A percentile compares a stretch with the other conserved stretches of the same genome.
phyloP scores from a whole-genome alignment of 225 moss, liverwort and hornwort genomes.

The Pseudoscleropodium purum region DNA sequence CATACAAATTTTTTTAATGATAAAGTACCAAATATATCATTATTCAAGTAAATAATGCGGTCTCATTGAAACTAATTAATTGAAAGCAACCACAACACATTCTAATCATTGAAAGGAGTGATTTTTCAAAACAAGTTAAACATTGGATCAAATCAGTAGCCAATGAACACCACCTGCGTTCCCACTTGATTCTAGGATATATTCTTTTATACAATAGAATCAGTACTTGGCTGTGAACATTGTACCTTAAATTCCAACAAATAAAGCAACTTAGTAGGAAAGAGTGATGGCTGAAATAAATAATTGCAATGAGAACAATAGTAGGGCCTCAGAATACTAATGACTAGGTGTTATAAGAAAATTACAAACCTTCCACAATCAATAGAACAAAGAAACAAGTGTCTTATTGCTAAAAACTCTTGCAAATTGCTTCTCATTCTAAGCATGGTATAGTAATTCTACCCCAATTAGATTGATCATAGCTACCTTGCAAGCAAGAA shows the following conservation, averaged over 20 bases:
- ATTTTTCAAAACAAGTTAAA: not conserved
- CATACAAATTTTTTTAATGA: not conserved
- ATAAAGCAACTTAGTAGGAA: not conserved
- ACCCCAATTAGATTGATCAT: slow-evolving; percentile 74
- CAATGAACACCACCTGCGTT: not conserved
- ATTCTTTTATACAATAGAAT: not conserved
- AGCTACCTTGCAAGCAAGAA: slow-evolving; percentile 52
- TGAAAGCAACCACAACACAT: not conserved
- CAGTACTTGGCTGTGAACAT: not conserved
- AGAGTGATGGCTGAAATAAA: not conserved
- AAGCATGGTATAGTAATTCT: slow-evolving; percentile 64
- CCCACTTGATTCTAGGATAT: not conserved
- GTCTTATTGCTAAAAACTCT: slow-evolving; percentile 42
- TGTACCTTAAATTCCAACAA: not conserved
- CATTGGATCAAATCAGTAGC: not conserved
- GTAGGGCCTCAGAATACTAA: not conserved
- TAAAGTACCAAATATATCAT: not conserved
- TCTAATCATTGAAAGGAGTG: not conserved
- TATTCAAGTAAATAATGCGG: not conserved
- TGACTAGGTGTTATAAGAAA: not conserved
- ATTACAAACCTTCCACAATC: slow-evolving; percentile 61
- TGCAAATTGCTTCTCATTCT: slow-evolving; percentile 28
- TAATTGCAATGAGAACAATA: not conserved
- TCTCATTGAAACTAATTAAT: not conserved
- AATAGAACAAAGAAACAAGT: slow-evolving; percentile 62